A percentile compares a stretch with the other conserved stretches of the same genome.
These are phyloP conservation scores for Boletus rubroflammeus DNA, from an alignment of 768 basidiomycete genomes.

Conservation along the genomic window DNA sequence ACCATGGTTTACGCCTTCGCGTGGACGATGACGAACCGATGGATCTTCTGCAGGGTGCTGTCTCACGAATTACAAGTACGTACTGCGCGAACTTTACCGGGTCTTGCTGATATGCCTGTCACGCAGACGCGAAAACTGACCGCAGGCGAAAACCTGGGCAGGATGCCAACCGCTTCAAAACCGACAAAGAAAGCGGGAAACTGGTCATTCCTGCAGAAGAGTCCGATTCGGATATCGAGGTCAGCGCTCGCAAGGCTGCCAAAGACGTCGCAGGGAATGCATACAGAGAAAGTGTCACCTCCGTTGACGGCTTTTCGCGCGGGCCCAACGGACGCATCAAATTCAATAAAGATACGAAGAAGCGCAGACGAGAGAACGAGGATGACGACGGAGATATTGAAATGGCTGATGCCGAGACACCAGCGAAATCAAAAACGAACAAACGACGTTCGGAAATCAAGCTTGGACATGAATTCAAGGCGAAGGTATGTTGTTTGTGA, in stretches of 20 bases:
- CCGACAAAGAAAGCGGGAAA: conserved; percentile 77
- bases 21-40: conserved; percentile 92
- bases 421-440: conserved; percentile 42
- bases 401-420: conserved; percentile 66
- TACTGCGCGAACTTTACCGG: conserved; percentile 4
- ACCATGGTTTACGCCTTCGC: conserved; percentile 62
- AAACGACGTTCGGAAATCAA: conserved; percentile 51
- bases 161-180: conserved; percentile 84
- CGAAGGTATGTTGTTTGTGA: conserved; percentile 62
- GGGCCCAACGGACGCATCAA: conserved; percentile 82
- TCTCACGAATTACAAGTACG: conserved; percentile 67
- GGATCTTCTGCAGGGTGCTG: conserved; percentile 85
- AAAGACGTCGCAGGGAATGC: conserved; percentile 68
- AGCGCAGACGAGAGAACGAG: conserved; percentile 70
- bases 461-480: conserved; percentile 89
- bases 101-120: conserved; percentile 4
- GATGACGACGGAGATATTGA: conserved; percentile 64
- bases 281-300: conserved; percentile 78
- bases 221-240: conserved; percentile 44
- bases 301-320: conserved; percentile 86
- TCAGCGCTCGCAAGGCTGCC: conserved; percentile 37
- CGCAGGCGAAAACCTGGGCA: conserved; percentile 77
- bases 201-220: conserved; percentile 69
- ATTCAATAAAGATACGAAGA: conserved; percentile 97
- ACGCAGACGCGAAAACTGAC: conserved; percentile 40